Evolutionary conservation across 169 alveolate genomes (phyloP).

Genomic region (Plasmodium inui): DNA sequence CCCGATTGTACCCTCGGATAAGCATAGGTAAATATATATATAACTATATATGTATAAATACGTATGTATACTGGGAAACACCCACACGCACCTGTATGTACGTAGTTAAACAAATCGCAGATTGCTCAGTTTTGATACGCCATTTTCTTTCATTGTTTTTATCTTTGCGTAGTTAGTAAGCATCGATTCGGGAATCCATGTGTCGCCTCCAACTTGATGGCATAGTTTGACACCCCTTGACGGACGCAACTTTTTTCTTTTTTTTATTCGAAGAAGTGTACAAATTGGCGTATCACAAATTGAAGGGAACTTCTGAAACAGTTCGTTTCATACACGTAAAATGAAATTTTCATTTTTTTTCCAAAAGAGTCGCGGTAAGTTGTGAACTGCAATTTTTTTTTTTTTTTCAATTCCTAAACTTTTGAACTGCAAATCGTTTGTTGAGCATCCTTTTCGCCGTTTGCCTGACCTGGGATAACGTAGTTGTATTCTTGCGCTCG

Average conservation of each 20-base stretch:
- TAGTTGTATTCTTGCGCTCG: neutral
- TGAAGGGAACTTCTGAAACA: neutral
- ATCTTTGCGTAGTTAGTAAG: neutral
- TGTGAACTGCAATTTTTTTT: neutral
- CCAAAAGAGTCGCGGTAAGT: neutral
- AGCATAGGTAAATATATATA: neutral
- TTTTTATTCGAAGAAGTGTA: neutral
- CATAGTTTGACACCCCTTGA: neutral
- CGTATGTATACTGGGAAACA: neutral
- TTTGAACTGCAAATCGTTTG: neutral
- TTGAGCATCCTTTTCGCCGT: neutral
- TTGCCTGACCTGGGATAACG: neutral
- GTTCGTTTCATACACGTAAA: neutral
- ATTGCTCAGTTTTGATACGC: neutral
- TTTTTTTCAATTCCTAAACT: neutral
- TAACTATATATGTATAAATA: neutral
- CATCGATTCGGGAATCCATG: neutral
- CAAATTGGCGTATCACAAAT: neutral
- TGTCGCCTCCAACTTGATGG: neutral
- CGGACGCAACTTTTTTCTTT: neutral
- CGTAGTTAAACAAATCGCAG: neutral
- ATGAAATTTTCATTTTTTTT: neutral
- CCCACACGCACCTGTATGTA: neutral
- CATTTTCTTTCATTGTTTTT: neutral
- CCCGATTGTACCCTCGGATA: neutral